Conservation (phyloP, 495 filamentous ascomycete species). For the Penicillium ochrochloron region DNA sequence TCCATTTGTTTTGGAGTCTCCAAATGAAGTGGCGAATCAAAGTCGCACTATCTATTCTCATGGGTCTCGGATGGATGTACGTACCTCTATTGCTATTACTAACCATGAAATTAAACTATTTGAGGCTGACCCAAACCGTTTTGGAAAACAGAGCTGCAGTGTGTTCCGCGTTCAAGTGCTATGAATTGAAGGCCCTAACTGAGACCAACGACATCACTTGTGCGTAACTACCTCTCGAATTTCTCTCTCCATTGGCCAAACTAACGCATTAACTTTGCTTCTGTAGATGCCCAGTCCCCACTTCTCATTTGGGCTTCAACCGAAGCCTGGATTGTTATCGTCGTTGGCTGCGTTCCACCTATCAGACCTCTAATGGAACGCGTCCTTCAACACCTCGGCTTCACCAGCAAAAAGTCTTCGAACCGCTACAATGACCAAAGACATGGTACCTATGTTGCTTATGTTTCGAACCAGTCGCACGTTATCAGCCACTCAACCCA, state of each 20-base stretch:
- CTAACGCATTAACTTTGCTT: not conserved
- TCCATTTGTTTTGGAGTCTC: too few species aligned
- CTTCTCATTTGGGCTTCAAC: constrained; percentile 37
- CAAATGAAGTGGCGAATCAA: too few species aligned
- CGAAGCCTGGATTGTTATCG: constrained; percentile 35
- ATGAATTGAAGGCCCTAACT: constrained; percentile 28
- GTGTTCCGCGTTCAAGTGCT: constrained; percentile 32
- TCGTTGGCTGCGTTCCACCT: constrained; percentile 35
- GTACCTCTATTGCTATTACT: too few species aligned
- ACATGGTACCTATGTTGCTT: too few species aligned
- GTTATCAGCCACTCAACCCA: too few species aligned
- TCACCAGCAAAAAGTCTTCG: constrained; percentile 22
- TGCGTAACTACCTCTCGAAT: not conserved
- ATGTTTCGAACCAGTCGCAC: too few species aligned
- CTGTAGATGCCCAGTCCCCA: constrained; percentile 23
- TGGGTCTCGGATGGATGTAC: too few species aligned
- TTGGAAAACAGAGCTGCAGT: constrained; percentile 16
- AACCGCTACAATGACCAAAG: not conserved
- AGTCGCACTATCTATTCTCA: too few species aligned
- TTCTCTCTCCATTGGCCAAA: not conserved
- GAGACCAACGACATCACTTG: constrained; percentile 28
- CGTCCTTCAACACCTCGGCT: constrained; percentile 13
- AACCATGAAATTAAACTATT: too few species aligned
- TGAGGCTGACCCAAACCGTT: too few species aligned
- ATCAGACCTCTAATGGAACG: constrained; percentile 31